These are phyloP conservation scores for Ciborinia camelliae DNA, from an alignment of 2,329 filamentous ascomycete species.

Conservation along the genomic window DNA sequence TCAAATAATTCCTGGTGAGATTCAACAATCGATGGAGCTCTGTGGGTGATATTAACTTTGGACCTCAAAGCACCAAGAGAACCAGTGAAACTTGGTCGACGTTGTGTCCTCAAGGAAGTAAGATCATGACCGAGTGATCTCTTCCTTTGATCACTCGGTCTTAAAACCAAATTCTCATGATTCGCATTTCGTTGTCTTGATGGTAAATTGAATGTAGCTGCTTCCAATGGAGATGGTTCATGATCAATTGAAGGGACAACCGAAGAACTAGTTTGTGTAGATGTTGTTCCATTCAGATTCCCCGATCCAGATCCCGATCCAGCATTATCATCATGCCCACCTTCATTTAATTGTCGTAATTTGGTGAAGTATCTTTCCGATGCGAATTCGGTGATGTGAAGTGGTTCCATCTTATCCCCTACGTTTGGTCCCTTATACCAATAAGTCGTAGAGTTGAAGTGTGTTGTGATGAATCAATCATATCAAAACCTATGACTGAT, in stretches of 20 bases:
- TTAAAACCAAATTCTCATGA: slow-evolving; percentile 26
- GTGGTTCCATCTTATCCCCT: slow-evolving; percentile 52
- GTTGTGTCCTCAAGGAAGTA: slow-evolving; percentile 32
- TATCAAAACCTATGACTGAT: slow-evolving; percentile 31
- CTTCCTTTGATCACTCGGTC: slow-evolving; percentile 37
- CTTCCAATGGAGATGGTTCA: slow-evolving; percentile 22
- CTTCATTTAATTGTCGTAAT: slow-evolving; percentile 51
- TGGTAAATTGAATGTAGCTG: slow-evolving; percentile 34
- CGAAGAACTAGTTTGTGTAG: slow-evolving; percentile 23
- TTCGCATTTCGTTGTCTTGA: slow-evolving; percentile 28
- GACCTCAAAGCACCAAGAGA: slow-evolving; percentile 36
- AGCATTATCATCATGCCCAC: slow-evolving; percentile 39
- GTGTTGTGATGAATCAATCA: slow-evolving; percentile 30
- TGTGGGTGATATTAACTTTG: slow-evolving; percentile 34
- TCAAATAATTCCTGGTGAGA: slow-evolving; percentile 32
- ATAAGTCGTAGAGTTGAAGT: slow-evolving; percentile 31
- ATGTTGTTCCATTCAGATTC: slow-evolving; percentile 31
- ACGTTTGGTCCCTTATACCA: slow-evolving; percentile 35
- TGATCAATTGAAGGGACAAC: slow-evolving; percentile 14
- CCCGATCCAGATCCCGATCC: background rate
- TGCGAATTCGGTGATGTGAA: slow-evolving; percentile 63
- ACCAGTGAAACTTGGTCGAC: slow-evolving; percentile 36
- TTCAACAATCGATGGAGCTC: slow-evolving; percentile 32
- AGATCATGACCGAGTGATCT: slow-evolving; percentile 37
- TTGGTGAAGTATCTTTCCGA: slow-evolving; percentile 63